phyloP scores from a whole-genome alignment of 441 rosid species.

The Erodium moschatum region DNA sequence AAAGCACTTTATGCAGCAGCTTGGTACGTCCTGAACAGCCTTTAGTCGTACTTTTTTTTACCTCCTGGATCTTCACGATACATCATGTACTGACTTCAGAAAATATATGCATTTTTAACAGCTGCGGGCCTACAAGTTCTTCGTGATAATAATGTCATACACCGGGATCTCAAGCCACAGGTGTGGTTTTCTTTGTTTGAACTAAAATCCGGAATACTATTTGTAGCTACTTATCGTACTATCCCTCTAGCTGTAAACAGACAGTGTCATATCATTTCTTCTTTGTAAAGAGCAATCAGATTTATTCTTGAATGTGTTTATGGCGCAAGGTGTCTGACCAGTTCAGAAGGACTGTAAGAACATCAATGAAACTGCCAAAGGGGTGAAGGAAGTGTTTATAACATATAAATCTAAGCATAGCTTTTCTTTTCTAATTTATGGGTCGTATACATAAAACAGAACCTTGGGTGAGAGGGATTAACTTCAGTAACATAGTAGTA shows the following conservation, averaged over 20 bases:
- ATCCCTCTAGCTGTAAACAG: not conserved
- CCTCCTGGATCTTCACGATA: constrained; percentile 16
- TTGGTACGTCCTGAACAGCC: constrained; percentile 33
- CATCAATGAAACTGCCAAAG: too few species aligned
- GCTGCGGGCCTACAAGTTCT: constrained; percentile 82
- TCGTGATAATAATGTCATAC: constrained; percentile 87
- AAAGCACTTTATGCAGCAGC: constrained; percentile 89
- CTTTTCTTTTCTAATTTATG: too few species aligned
- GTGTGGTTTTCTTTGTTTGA: constrained; percentile 31
- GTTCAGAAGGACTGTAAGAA: too few species aligned
- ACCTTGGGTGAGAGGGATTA: too few species aligned
- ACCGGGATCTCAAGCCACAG: constrained; percentile 98
- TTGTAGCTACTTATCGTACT: not conserved
- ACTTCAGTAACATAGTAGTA: too few species aligned
- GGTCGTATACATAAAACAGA: too few species aligned
- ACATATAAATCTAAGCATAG: too few species aligned
- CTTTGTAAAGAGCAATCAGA: too few species aligned
- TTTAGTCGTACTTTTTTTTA: not conserved
- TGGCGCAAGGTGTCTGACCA: too few species aligned
- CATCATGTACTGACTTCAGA: constrained; percentile 14
- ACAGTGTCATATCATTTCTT: not conserved
- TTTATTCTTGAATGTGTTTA: too few species aligned
- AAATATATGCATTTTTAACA: constrained; percentile 24
- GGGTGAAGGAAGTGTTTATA: too few species aligned
- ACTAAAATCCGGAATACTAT: constrained; percentile 4